Evolutionary conservation across 106 monocot genomes (phyloP), one percentile per base, ranked within the genome.

Genomic region (Alisma plantagoaquatica): DNA sequence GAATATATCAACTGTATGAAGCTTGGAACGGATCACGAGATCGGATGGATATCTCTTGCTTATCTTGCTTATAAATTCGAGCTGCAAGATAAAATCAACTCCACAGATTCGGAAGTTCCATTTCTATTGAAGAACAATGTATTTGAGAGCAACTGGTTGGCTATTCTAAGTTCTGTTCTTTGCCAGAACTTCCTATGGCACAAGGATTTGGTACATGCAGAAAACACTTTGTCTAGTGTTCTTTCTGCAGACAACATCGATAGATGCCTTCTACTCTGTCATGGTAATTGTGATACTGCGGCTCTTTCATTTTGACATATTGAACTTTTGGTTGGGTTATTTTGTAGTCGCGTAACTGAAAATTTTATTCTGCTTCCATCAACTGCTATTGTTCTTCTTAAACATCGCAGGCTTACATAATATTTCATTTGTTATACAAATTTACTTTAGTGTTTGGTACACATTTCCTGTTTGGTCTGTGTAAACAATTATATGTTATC

Each of bases 11-110:
- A 79, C 11, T 98, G 96, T 69, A 64, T 90, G 64, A 57, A 49
- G 31, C 54, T 68, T 16, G 75, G 69, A 55, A 85, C 89, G 18
- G 33, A 26, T 56, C 21, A 71, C 64, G 72, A 63, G 21, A 81
- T 90, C 46, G 81, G 89, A 30, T 98, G 81, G 84, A 48, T 89
- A 55, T 65, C 73, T 29, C 81, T 98, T 20, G 89, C 74, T 56
- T 74, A 69, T 58, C 64, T 98, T 56, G 96, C 74, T 66, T 79
- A 76, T 56, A 89, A 64, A 49, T 85, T 60, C 62, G 56, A 74
- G 27, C 43, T 85, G 70, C 62, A 59, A 55, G 57, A 55, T 20
- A 46, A 46, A 26, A 48, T 67, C 3, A 56, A 58, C n/a, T 16
- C 24, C 28, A 51, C 76, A 41, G 71, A 89, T 48, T 27, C 23